Evolutionary conservation across 2,329 filamentous ascomycete species (phyloP).

Genomic region (Dothistroma septosporum): DNA sequence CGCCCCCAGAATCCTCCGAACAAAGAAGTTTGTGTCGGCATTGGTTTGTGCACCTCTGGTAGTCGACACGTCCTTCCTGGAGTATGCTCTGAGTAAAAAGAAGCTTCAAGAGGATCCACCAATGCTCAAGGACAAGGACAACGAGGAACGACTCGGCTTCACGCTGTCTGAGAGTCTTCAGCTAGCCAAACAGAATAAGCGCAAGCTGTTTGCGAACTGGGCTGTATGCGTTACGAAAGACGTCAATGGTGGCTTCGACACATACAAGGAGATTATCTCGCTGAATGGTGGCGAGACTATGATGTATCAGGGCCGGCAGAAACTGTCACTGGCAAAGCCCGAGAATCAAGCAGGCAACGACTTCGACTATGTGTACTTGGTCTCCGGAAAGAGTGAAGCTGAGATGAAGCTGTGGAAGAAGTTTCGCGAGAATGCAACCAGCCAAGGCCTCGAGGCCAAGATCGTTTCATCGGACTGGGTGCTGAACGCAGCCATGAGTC

Average conservation of each 20-base stretch:
- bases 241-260: conserved; percentile 76
- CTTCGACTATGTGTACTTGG: conserved; percentile 63
- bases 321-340: conserved; percentile 50
- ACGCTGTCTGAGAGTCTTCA: conserved; percentile 63
- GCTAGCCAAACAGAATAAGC: conserved; percentile 71
- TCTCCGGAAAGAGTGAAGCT: conserved; percentile 63
- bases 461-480: conserved; percentile 88
- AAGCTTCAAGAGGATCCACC: conserved; percentile 59
- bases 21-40: conserved; percentile 87
- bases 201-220: conserved; percentile 68
- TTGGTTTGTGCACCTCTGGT: conserved; percentile 76
- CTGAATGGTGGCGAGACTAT: conserved; percentile 83
- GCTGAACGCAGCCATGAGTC: conserved; percentile 81
- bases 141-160: conserved; percentile 68
- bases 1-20: conserved; percentile 80
- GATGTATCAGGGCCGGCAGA: conserved; percentile 65
- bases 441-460: conserved; percentile 72
- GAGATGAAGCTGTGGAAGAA: conserved; percentile 74
- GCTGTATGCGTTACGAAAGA: conserved; percentile 79
- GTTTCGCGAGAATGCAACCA: conserved; percentile 74
- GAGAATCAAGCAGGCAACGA: conserved; percentile 56
- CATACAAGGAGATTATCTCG: conserved; percentile 78
- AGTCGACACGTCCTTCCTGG: conserved; percentile 73
- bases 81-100: conserved; percentile 67
- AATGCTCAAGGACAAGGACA: conserved; percentile 63